Base-by-base conservation (phyloP, 2,329 filamentous ascomycete genomes). In the Pseudocercospora musae region DNA sequence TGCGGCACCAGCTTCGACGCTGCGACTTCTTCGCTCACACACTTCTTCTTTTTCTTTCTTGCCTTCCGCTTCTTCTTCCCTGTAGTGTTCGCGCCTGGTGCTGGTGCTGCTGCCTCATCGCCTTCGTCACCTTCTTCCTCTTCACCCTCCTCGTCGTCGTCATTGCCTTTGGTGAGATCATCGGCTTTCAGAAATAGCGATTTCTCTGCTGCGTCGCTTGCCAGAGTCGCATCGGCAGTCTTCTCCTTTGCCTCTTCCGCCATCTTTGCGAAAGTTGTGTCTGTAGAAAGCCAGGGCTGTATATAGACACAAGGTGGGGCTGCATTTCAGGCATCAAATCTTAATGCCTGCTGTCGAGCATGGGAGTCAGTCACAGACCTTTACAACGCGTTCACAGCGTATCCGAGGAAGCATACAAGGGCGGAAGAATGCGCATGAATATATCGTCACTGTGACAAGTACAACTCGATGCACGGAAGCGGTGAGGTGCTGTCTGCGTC, bases 41-140 rank as follows among this genome's bases (percentile, higher is more conserved):
- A 57, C 48, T 37, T 56, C 65, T 71, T 71, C 62, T 69, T 70
- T 62, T 70, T 72, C 58, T 66, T 65, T 33, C 58, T 54, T 2
- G 66, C 56, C 66, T 71, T 71, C 50, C 66, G 63, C 66, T 71
- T 72, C 59, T 70, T 70, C 61, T 70, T 71, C 44, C 48, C 56
- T 18, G 49, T 55, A 9, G 52, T 33, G 49, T 33, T 60, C 4
- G 50, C 42, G 33, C 55, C 69, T 31, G 58, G 60, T 61, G 55
- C 66, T n/a, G n/a, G n/a, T n/a, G 9, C 52, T n/a, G n/a, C 52
- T 54, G 18, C 15, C 23, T 59, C 66, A n/a, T 60, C 63, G 13
- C 31, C 65, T 1, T 65, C 69, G 10, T 64, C 66, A 21, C 52
- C 52, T 13, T 69, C 62, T 3, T 66, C 67, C 11, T 68, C 68